Conservation (phyloP, 768 basidiomycete species). For the Tulasnella sp. region DNA sequence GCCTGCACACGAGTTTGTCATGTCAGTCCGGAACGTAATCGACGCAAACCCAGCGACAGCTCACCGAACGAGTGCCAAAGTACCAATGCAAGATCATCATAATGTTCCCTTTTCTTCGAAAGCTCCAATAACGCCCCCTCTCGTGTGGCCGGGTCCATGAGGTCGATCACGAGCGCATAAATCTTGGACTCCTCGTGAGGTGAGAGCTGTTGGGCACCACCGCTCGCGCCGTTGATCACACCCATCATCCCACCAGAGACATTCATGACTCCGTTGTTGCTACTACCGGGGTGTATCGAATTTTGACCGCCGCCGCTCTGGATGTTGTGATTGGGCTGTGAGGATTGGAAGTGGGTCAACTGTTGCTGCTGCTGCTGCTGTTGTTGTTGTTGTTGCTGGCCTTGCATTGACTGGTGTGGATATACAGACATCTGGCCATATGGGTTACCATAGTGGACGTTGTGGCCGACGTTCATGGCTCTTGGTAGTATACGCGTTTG, state of each 20-base stretch:
- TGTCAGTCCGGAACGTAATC: background rate
- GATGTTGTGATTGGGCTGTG: background rate
- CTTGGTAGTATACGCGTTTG: no score
- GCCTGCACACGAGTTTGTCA: constrained; percentile 39
- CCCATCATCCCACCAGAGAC: constrained; percentile 11
- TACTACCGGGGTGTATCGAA: background rate
- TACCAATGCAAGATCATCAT: constrained; percentile 93
- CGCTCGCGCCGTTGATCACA: constrained; percentile 2
- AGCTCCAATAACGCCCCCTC: constrained; percentile 88
- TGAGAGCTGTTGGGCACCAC: constrained; percentile 4
- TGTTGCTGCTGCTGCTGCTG: constrained; percentile 4
- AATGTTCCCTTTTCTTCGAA: constrained; percentile 98
- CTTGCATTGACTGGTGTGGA: background rate
- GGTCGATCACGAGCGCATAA: constrained; percentile 77
- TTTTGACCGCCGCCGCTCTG: background rate
- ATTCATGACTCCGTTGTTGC: background rate
- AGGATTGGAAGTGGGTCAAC: constrained; percentile 7
- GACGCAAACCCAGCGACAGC: constrained; percentile 18
- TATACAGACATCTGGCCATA: background rate
- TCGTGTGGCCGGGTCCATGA: constrained; percentile 71
- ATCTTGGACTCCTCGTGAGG: constrained; percentile 65
- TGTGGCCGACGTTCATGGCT: background rate
- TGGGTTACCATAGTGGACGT: constrained; percentile 6
- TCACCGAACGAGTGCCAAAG: constrained; percentile 97
- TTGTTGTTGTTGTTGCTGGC: constrained; percentile 8